Conservation (phyloP, 75 land plant genomes). For the Selaginella tamariscina region DNA sequence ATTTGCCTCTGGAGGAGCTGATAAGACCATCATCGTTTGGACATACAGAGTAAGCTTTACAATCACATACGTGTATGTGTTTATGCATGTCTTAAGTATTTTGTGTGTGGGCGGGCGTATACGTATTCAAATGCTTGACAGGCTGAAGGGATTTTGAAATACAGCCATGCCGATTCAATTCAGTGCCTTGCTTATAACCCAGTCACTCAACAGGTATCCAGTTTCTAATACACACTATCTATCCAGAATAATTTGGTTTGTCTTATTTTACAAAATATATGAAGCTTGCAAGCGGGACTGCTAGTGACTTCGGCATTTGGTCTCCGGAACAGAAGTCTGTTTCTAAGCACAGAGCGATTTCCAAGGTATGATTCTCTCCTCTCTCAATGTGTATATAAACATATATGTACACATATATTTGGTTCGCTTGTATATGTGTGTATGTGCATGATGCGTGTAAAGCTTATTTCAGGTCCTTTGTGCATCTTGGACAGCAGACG, state of each 20-base stretch:
- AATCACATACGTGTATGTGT: background rate
- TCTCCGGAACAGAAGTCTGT: conserved; percentile 39
- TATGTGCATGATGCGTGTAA: too few species aligned
- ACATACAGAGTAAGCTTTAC: conserved; percentile 20
- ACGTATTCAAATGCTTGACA: background rate
- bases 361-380: conserved; percentile 23
- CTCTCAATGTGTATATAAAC: background rate
- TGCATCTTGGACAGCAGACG: conserved; percentile 32
- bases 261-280: too few species aligned
- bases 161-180: conserved; percentile 29
- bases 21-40: conserved; percentile 34
- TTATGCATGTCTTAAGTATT: background rate
- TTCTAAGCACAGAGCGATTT: conserved; percentile 23
- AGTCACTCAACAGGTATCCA: conserved; percentile 29
- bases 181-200: conserved; percentile 38
- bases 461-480: conserved; percentile 29
- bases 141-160: conserved; percentile 38
- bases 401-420: too few species aligned
- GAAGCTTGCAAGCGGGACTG: conserved; percentile 33
- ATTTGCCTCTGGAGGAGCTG: conserved; percentile 38
- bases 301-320: conserved; percentile 34
- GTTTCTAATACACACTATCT: too few species aligned
- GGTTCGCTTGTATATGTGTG: too few species aligned
- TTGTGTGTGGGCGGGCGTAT: background rate
- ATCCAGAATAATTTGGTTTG: too few species aligned